Percentiles rank a stretch among this genome's conserved stretches.
Evolutionary conservation across 2,329 filamentous ascomycete genomes (phyloP).

Genomic region (Colletotrichum limetticola): DNA sequence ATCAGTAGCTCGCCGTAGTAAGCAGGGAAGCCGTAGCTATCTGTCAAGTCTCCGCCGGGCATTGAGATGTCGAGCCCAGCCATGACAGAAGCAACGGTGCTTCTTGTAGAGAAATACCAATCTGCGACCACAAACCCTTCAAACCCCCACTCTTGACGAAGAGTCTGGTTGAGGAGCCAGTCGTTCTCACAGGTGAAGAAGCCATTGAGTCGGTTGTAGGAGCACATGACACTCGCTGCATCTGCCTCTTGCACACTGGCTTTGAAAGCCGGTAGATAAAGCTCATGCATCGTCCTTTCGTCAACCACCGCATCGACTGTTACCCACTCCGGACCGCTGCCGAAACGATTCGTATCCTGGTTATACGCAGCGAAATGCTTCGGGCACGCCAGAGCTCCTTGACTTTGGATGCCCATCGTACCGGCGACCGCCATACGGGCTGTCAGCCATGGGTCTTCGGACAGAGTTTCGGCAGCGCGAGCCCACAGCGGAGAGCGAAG

Average conservation of each 20-base stretch:
- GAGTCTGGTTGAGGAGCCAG: constrained; percentile 11
- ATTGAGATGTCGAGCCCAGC: constrained; percentile 48
- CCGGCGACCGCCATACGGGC: constrained; percentile 40
- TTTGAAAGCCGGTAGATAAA: constrained; percentile 73
- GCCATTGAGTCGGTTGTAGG: constrained; percentile 64
- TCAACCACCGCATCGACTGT: constrained; percentile 57
- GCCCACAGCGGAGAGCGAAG: constrained; percentile 71
- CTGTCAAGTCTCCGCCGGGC: constrained; percentile 42
- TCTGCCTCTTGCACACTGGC: constrained; percentile 66
- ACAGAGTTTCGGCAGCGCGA: constrained; percentile 73
- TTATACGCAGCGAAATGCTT: constrained; percentile 57
- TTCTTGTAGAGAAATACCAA: constrained; percentile 38
- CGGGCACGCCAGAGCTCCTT: constrained; percentile 44
- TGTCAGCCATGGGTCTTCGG: constrained; percentile 57
- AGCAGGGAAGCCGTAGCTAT: constrained; percentile 40
- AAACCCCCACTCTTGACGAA: constrained; percentile 30
- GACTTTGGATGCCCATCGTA: constrained; percentile 45
- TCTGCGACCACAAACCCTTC: constrained; percentile 34
- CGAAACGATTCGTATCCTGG: constrained; percentile 49
- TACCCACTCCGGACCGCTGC: constrained; percentile 50
- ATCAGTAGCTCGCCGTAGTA: constrained; percentile 77
- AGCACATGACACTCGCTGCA: constrained; percentile 67
- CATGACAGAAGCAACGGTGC: constrained; percentile 35
- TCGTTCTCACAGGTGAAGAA: constrained; percentile 42
- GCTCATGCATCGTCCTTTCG: constrained; percentile 68